Evolutionary conservation across 2,329 filamentous ascomycete species (phyloP).

Genomic region (Fusarium napiforme): DNA sequence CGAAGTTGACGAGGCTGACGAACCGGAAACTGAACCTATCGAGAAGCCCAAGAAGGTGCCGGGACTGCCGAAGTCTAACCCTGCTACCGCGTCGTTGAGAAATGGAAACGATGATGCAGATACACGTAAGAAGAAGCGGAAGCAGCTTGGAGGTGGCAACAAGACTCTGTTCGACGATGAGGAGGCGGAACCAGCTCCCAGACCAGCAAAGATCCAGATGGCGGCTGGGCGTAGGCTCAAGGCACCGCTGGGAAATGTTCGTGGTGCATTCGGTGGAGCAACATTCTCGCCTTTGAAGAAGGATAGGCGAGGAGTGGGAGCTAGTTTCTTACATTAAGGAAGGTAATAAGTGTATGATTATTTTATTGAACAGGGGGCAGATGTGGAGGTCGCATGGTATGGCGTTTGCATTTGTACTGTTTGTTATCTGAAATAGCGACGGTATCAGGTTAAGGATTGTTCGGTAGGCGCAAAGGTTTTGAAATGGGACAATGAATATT

Average conservation of each 20-base stretch:
- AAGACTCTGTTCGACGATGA: conserved; percentile 79
- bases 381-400: conserved; percentile 20
- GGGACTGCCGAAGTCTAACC: conserved; percentile 24
- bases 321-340: conserved; percentile 66
- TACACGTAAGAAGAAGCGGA: conserved; percentile 76
- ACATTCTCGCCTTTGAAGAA: conserved; percentile 79
- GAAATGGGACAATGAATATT: background rate
- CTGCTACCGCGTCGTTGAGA: conserved; percentile 4
- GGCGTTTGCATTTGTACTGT: conserved; percentile 27
- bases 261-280: conserved; percentile 61
- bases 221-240: conserved; percentile 46
- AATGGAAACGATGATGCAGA: conserved; percentile 49
- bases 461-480: conserved; percentile 16
- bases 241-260: conserved; percentile 53
- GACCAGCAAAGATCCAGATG: conserved; percentile 50
- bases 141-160: conserved; percentile 70
- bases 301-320: conserved; percentile 70
- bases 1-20: conserved; percentile 50
- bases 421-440: background rate
- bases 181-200: conserved; percentile 57
- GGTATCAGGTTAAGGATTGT: background rate
- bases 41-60: conserved; percentile 21
- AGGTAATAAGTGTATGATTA: background rate
- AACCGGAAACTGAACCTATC: conserved; percentile 47
- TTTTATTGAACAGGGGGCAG: background rate